Evolutionary conservation across 306 rosid species (phyloP), one percentile per base, ranked within the genome.

Genomic region (Geum urbanum): DNA sequence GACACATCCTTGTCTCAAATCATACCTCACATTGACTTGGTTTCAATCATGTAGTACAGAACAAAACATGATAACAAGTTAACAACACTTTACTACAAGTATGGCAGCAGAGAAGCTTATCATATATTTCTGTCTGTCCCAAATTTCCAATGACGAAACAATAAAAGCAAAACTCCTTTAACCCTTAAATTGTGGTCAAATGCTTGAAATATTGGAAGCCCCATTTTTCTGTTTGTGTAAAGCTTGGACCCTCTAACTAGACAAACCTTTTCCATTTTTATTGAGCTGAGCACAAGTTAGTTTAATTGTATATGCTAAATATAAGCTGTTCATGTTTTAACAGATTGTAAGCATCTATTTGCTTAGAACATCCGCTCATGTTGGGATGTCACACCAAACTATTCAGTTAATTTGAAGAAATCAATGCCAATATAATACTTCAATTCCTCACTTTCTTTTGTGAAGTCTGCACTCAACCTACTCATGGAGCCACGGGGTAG

Each of bases 131-230:
- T 44, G 10, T 24, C 35, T 63, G 62, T 12, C 32, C 53, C 56
- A 27, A 27, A 27, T 27, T 27, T 27, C 32, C 32, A 40, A 63
- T 50, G 70, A 51, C 41, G 51, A 60, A 50, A 57, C 45, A 45
- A 66, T 74, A 67, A 74, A 65, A 66, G 51, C 54, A 61, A 46
- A 52, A 67, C 4, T 20, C 45, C 50, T 75, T 67, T 48, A 40
- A 47, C 37, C 74, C 79, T 63, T n/a, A 51, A 69, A 49, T 75
- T 69, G 74, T 72, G 74, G 63, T 52, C 58, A 22, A 68, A 15
- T 64, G 63, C 22, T 58, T 32, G 14, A 69, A n/a, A 75, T 68
- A 41, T 50, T 45, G 63, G 41, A 52, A 60, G 49, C 56, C 12
- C 5, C 49, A 7, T 5, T 59, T 9, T 8, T 54, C 22, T 8